phyloP scores from a whole-genome alignment of 2,329 filamentous ascomycete genomes.

The Zymoseptoria pseudotritici region DNA sequence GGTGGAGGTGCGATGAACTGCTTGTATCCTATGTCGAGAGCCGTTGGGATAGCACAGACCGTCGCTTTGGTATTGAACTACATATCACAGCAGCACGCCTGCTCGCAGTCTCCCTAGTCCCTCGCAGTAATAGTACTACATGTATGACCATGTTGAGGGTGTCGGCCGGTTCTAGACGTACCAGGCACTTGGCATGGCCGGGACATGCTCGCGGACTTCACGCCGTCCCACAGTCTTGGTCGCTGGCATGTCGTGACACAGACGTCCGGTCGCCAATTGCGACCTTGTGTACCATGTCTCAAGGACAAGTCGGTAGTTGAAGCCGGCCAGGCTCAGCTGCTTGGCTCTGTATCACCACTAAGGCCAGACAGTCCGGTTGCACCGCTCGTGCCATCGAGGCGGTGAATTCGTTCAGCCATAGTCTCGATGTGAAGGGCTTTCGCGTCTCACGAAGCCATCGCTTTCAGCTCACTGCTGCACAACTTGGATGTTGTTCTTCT shows the following conservation, averaged over 20 bases:
- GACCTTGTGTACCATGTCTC: neutral
- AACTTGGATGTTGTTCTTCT: constrained; percentile 83
- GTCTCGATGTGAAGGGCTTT: neutral
- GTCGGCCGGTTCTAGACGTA: neutral
- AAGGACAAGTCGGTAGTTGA: neutral
- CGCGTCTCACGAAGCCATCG: neutral
- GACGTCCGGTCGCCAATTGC: neutral
- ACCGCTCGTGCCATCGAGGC: neutral
- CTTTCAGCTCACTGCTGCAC: constrained; percentile 54
- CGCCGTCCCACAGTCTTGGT: neutral
- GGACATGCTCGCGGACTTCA: neutral
- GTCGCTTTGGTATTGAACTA: neutral
- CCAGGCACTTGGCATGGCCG: neutral
- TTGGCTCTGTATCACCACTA: neutral
- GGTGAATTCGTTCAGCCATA: neutral
- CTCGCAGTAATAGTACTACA: neutral
- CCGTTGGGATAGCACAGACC: neutral
- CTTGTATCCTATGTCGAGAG: neutral
- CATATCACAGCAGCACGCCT: neutral
- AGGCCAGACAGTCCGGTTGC: neutral
- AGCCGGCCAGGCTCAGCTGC: neutral
- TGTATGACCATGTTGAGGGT: neutral
- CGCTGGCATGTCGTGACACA: neutral
- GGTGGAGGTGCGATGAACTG: neutral
- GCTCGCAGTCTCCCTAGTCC: neutral